Percentiles rank a stretch among this genome's conserved stretches.
phyloP scores from a whole-genome alignment of 192 early-diverging fungal genomes.

The Geosiphon pyriformis region DNA sequence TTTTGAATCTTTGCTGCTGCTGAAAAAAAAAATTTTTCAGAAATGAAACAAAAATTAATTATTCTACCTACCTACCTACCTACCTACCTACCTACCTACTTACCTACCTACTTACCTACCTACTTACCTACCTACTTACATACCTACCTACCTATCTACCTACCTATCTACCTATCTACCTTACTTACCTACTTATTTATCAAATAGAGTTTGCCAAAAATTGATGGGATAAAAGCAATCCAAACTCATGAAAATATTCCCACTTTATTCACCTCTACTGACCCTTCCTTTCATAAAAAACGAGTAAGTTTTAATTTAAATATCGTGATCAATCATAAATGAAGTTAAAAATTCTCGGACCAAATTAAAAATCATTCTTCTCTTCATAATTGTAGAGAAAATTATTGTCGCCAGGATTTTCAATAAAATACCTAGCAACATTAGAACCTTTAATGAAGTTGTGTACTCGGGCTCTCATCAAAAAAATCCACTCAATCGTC shows the following conservation, averaged over 20 bases:
- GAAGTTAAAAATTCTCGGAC: not conserved
- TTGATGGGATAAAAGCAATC: not conserved
- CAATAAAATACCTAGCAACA: slow-evolving; percentile 41
- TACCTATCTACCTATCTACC: no score
- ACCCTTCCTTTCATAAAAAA: slow-evolving; percentile 1
- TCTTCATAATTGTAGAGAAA: slow-evolving; percentile 30
- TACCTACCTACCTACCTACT: no score
- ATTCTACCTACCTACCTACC: not conserved
- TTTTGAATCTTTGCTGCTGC: slow-evolving; percentile 9
- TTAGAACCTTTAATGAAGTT: slow-evolving; percentile 40
- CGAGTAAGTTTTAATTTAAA: not conserved
- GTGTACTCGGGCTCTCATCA: slow-evolving; percentile 23
- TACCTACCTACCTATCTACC: no score
- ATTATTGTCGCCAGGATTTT: slow-evolving; percentile 44
- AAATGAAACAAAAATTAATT: not conserved
- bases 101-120: no score
- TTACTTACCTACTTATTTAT: not conserved
- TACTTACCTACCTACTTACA: no score
- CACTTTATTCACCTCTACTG: slow-evolving; percentile 10
- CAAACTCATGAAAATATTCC: not conserved
- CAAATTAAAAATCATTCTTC: not conserved
- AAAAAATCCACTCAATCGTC: slow-evolving; percentile 7
- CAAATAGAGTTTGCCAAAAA: slow-evolving; percentile 15
- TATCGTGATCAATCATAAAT: not conserved
- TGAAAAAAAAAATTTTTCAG: not conserved